Percentiles rank a stretch among this genome's conserved stretches.
Evolutionary conservation across 2,329 filamentous ascomycete species (phyloP).

Genomic region (Nemania abortiva): DNA sequence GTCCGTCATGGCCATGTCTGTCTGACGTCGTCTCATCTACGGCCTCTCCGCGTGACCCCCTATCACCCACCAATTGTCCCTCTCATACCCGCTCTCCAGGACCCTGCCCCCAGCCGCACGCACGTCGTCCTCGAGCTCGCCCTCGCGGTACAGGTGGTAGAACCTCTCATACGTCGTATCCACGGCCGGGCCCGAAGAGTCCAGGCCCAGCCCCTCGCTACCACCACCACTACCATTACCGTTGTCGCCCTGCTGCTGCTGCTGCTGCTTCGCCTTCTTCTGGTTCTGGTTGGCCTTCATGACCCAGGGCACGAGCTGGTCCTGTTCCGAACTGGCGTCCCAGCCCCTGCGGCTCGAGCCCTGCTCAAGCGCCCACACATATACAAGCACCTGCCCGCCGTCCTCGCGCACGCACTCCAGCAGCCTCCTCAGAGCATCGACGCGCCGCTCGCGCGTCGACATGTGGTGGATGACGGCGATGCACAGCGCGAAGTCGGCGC

Average conservation of each 20-base stretch:
- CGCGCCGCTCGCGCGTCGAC: conserved; percentile 78
- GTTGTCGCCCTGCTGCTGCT: conserved; percentile 31
- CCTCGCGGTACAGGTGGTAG: conserved; percentile 90
- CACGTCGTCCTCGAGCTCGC: conserved; percentile 88
- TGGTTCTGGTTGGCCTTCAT: conserved; percentile 59
- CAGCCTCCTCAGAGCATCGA: conserved; percentile 78
- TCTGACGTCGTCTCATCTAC: conserved; percentile 25
- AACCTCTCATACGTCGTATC: conserved; percentile 81
- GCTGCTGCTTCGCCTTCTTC: not conserved
- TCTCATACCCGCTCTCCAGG: conserved; percentile 88
- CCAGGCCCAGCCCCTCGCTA: not conserved
- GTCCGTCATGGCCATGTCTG: too few relatives aligned
- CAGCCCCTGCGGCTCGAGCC: conserved; percentile 86
- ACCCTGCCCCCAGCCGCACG: conserved; percentile 78
- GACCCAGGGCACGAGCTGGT: conserved; percentile 97
- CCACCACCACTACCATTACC: not conserved
- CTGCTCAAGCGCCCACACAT: conserved; percentile 97
- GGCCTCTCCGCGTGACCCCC: conserved; percentile 53
- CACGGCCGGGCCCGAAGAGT: not conserved
- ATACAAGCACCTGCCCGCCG: conserved; percentile 78
- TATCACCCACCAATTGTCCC: conserved; percentile 98
- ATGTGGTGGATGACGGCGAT: conserved; percentile 96
- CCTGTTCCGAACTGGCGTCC: conserved; percentile 85
- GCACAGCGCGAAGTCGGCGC: conserved; percentile 86
- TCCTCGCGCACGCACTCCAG: conserved; percentile 70